A percentile compares a stretch with the other conserved stretches of the same genome.
These are phyloP conservation scores for Somion occarium DNA, from an alignment of 1,284 basidiomycete species.

Conservation along the genomic window DNA sequence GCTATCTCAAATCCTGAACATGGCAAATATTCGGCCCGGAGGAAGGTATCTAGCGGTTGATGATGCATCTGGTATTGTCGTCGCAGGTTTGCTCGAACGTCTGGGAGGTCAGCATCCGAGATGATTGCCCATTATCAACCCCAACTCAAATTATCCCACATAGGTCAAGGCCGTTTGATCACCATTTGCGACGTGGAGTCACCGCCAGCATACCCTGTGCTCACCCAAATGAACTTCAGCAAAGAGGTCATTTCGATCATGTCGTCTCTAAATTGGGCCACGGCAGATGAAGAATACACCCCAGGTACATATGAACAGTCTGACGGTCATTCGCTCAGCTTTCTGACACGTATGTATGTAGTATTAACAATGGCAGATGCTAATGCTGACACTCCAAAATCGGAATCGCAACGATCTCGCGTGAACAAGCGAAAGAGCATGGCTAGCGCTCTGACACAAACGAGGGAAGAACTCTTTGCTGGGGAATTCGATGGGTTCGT, in stretches of 20 bases:
- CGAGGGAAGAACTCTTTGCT: slow-evolving; percentile 77
- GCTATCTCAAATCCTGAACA: slow-evolving; percentile 81
- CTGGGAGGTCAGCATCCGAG: slow-evolving; percentile 60
- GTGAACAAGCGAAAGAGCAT: slow-evolving; percentile 69
- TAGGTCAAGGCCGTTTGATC: slow-evolving; percentile 78
- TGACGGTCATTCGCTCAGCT: not conserved
- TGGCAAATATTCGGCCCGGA: slow-evolving; percentile 83
- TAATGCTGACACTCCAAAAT: slow-evolving; percentile 45
- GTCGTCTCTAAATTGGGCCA: slow-evolving; percentile 86
- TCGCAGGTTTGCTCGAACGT: slow-evolving; percentile 81
- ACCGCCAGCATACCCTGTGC: slow-evolving; percentile 87
- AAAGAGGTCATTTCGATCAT: slow-evolving; percentile 53
- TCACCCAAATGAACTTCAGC: slow-evolving; percentile 85
- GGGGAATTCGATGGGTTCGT: slow-evolving; percentile 86
- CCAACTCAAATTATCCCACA: not conserved
- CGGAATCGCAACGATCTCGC: slow-evolving; percentile 66
- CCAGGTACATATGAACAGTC: slow-evolving; percentile 41
- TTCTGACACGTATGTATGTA: slow-evolving; percentile 20
- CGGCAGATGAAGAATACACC: slow-evolving; percentile 76
- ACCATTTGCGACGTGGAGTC: slow-evolving; percentile 90
- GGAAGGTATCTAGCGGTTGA: slow-evolving; percentile 89
- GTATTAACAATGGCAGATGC: slow-evolving; percentile 57
- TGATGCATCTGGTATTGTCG: slow-evolving; percentile 88
- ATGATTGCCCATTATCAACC: not conserved
- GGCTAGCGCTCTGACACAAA: slow-evolving; percentile 52